A percentile compares a stretch with the other conserved stretches of the same genome.
phyloP scores from a whole-genome alignment of 768 basidiomycete species.

The Leccinum longicurvipes region DNA sequence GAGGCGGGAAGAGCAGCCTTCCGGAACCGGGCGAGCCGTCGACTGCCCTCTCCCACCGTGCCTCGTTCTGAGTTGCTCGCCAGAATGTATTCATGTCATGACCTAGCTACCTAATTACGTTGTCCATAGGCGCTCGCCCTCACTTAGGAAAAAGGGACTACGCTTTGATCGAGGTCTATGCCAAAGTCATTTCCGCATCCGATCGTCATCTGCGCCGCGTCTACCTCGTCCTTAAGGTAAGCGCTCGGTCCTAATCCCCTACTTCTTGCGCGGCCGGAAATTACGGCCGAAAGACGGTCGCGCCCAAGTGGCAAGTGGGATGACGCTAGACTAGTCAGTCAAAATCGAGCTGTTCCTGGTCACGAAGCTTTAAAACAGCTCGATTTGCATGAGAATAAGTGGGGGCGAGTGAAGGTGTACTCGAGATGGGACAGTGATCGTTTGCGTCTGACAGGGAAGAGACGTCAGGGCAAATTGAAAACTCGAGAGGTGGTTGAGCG shows the following conservation, averaged over 20 bases:
- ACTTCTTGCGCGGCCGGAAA: slow-evolving; percentile 84
- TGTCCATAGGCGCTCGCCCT: too few relatives aligned
- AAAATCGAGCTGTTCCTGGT: slow-evolving; percentile 98
- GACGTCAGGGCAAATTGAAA: slow-evolving; percentile 4
- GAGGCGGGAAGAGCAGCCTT: too few relatives aligned
- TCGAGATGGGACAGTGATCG: slow-evolving; percentile 89
- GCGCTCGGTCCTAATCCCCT: slow-evolving; percentile 80
- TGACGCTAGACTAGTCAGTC: slow-evolving; percentile 96
- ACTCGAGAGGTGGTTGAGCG: too few relatives aligned
- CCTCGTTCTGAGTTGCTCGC: too few relatives aligned
- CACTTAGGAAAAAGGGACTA: not conserved
- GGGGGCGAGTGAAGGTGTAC: slow-evolving; percentile 83
- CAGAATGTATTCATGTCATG: too few relatives aligned
- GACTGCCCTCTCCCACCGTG: too few relatives aligned
- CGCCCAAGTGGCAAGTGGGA: slow-evolving; percentile 89
- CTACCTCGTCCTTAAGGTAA: slow-evolving; percentile 90
- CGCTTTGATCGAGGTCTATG: slow-evolving; percentile 87
- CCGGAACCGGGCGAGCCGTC: too few relatives aligned
- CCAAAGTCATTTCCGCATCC: slow-evolving; percentile 88
- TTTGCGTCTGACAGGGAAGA: slow-evolving; percentile 60
- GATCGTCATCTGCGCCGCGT: slow-evolving; percentile 91
- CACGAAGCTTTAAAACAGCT: slow-evolving; percentile 90
- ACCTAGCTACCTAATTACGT: too few relatives aligned
- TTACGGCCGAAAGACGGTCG: slow-evolving; percentile 86
- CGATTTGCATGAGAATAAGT: slow-evolving; percentile 93